A percentile compares a stretch with the other conserved stretches of the same genome.
Conservation (phyloP, 345 rosid genomes). For the Raphanus raphanistrum region DNA sequence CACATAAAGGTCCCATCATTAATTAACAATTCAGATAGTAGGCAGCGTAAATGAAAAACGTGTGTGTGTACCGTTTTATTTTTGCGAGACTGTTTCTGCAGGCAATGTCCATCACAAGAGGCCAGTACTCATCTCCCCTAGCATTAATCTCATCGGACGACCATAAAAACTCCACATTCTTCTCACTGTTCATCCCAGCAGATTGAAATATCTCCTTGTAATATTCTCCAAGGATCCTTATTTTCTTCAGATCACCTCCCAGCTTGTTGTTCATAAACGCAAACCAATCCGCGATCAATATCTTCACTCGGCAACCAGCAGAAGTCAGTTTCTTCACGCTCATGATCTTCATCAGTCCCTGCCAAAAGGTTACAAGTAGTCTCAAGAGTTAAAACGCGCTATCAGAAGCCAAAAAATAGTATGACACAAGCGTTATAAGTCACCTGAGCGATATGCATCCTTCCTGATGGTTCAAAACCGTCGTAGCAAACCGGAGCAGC, state of each 20-base stretch:
- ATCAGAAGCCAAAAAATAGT: neutral
- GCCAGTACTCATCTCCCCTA: constrained; percentile 77
- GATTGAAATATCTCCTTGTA: constrained; percentile 83
- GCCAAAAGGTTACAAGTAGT: neutral
- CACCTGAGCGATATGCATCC: constrained; percentile 98
- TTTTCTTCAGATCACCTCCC: constrained; percentile 87
- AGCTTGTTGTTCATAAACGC: constrained; percentile 90
- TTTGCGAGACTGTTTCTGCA: constrained; percentile 79
- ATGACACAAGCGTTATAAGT: too few relatives aligned
- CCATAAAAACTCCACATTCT: constrained; percentile 80
- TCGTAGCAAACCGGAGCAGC: constrained; percentile 83
- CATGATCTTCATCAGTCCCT: constrained; percentile 81
- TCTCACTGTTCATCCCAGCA: constrained; percentile 67
- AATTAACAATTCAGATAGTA: neutral
- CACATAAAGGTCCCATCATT: neutral
- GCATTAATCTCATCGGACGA: constrained; percentile 87
- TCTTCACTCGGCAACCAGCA: constrained; percentile 84
- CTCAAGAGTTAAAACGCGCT: neutral
- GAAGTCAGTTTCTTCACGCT: constrained; percentile 86
- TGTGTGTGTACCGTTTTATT: neutral
- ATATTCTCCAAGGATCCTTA: constrained; percentile 67
- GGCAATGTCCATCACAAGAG: constrained; percentile 93
- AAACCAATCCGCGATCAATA: constrained; percentile 99
- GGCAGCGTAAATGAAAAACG: neutral
- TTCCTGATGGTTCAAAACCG: constrained; percentile 93